Conservation (phyloP, 768 basidiomycete genomes). For the Strobilomyces dryophilus region DNA sequence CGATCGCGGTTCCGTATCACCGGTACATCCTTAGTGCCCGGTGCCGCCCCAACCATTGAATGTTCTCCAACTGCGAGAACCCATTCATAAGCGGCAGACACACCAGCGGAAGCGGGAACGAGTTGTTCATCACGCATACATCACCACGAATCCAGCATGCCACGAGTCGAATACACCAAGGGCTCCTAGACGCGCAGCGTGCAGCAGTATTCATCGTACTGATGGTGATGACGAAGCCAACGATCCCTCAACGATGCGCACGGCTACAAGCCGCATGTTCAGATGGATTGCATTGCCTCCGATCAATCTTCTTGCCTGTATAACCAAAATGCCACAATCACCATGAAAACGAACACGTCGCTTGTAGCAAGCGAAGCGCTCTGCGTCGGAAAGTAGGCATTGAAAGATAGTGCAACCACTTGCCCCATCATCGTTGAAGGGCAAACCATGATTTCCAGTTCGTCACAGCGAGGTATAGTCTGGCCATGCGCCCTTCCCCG, state of each 20-base stretch:
- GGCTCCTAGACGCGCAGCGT: slow-evolving; percentile 67
- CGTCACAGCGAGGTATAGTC: slow-evolving; percentile 55
- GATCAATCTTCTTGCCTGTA: slow-evolving; percentile 37
- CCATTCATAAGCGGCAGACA: slow-evolving; percentile 78
- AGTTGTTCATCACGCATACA: slow-evolving; percentile 49
- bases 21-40: background rate
- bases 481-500: slow-evolving; percentile 39
- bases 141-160: slow-evolving; percentile 66
- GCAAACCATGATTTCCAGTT: slow-evolving; percentile 86
- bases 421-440: slow-evolving; percentile 36
- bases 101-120: slow-evolving; percentile 74
- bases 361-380: slow-evolving; percentile 64
- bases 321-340: slow-evolving; percentile 48
- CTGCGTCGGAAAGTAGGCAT: slow-evolving; percentile 79
- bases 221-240: slow-evolving; percentile 66
- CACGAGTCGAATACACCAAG: too few species aligned
- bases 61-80: slow-evolving; percentile 79
- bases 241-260: too few species aligned
- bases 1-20: too few species aligned
- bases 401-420: slow-evolving; percentile 61
- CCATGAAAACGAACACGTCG: slow-evolving; percentile 63
- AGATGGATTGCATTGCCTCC: background rate
- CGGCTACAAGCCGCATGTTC: slow-evolving; percentile 35
- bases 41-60: slow-evolving; percentile 25
- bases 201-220: slow-evolving; percentile 59